A percentile compares a stretch with the other conserved stretches of the same genome.
Conservation (phyloP, 306 rosid genomes). For the Cicer chorassanicum region DNA sequence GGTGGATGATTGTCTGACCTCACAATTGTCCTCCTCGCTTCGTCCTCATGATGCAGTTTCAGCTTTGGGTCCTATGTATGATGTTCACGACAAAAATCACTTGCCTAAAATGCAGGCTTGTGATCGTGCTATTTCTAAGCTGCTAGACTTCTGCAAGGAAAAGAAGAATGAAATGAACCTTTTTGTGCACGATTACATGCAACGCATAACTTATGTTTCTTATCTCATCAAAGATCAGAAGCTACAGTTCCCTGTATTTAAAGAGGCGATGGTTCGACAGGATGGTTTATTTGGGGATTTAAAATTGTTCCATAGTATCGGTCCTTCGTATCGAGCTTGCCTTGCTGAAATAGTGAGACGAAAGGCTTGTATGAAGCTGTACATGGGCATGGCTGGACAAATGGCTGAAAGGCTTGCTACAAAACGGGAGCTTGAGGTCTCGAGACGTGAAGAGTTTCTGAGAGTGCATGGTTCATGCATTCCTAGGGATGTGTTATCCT, state of each 20-base stretch:
- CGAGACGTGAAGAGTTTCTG: conserved; percentile 82
- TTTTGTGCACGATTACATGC: conserved; percentile 83
- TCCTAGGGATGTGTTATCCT: conserved; percentile 81
- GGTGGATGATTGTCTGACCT: conserved; percentile 88
- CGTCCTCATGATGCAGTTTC: conserved; percentile 99
- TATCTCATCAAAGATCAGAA: conserved; percentile 85
- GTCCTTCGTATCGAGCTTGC: conserved; percentile 94
- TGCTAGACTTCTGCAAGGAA: conserved; percentile 75
- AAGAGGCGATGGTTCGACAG: conserved; percentile 94
- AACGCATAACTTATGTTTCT: conserved; percentile 71
- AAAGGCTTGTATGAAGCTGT: conserved; percentile 89
- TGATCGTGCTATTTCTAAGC: conserved; percentile 74
- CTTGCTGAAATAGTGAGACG: conserved; percentile 95
- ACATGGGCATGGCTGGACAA: conserved; percentile 99
- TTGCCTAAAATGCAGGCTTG: conserved; percentile 87
- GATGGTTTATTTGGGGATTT: conserved; percentile 79
- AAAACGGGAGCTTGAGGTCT: conserved; percentile 80
- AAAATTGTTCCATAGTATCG: conserved; percentile 79
- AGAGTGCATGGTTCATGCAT: conserved; percentile 66
- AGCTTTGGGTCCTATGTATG: conserved; percentile 98
- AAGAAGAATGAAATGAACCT: conserved; percentile 86
- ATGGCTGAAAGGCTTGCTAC: conserved; percentile 92
- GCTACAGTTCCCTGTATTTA: conserved; percentile 94
- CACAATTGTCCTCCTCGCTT: conserved; percentile 85
- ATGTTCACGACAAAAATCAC: conserved; percentile 89